phyloP scores from a whole-genome alignment of 169 alveolate species.

The Toxoplasma gondii region DNA sequence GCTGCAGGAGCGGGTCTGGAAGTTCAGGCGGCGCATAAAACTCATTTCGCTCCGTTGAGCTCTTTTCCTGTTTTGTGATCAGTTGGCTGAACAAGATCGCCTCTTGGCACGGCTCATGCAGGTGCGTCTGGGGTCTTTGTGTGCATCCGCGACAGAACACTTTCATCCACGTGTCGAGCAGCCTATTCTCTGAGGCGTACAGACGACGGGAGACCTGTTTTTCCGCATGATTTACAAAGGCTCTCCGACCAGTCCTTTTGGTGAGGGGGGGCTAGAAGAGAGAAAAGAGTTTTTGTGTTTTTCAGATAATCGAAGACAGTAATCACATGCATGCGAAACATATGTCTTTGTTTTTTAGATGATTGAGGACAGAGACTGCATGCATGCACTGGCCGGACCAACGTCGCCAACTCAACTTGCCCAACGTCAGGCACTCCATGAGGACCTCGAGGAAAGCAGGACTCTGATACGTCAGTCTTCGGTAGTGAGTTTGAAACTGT shows the following conservation, averaged over 20 bases:
- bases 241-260: too few species aligned
- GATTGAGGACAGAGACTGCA: not conserved
- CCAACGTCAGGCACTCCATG: not conserved
- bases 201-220: too few species aligned
- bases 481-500: not conserved
- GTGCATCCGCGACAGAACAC: too few species aligned
- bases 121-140: not conserved
- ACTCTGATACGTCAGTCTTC: constrained; percentile 19
- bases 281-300: too few species aligned
- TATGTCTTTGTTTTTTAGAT: not conserved
- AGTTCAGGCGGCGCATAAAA: too few species aligned
- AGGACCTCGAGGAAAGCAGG: constrained; percentile 22
- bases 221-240: too few species aligned
- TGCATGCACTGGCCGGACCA: not conserved
- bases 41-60: not conserved
- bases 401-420: not conserved
- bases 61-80: not conserved
- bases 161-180: too few species aligned
- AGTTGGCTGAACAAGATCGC: constrained; percentile 3
- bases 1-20: too few species aligned
- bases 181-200: too few species aligned
- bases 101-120: not conserved
- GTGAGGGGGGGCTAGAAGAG: too few species aligned
- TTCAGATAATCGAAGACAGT: too few species aligned
- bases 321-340: too few species aligned